Evolutionary conservation across 1,284 basidiomycete species (phyloP).

Genomic region (Heliocybe sulcata): DNA sequence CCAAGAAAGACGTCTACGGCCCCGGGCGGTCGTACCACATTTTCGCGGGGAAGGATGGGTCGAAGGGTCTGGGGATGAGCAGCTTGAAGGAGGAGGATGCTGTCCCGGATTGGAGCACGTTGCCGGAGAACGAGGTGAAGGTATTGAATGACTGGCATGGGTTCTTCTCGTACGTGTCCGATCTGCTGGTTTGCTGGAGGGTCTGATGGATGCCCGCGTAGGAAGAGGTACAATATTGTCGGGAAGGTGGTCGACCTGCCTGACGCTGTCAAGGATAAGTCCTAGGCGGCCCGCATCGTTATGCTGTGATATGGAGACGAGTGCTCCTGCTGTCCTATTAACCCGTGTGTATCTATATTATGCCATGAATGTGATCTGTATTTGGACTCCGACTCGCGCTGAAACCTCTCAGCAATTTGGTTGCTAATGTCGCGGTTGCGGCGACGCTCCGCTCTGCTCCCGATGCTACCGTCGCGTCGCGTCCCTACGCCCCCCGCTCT

Average conservation of each 20-base stretch:
- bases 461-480: no score
- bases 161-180: constrained; percentile 59
- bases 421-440: no score
- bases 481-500: no score
- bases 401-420: no score
- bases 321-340: no score
- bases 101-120: constrained; percentile 76
- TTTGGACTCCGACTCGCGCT: no score
- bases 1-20: constrained; percentile 80
- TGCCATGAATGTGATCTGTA: no score
- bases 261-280: constrained; percentile 15
- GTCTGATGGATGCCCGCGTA: constrained; percentile 17
- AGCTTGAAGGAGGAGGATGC: constrained; percentile 87
- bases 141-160: constrained; percentile 88
- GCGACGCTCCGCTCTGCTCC: no score
- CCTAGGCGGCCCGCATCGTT: no score
- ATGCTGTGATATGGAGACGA: no score
- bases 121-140: constrained; percentile 74
- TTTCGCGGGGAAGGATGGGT: constrained; percentile 89
- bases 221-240: constrained; percentile 81
- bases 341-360: no score
- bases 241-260: constrained; percentile 53
- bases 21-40: constrained; percentile 61
- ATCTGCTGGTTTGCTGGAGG: background rate
- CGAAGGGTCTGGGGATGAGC: constrained; percentile 77